These are phyloP conservation scores for Phytopythium mirpurense DNA, from an alignment of 352 stramenopile genomes.

Conservation along the genomic window DNA sequence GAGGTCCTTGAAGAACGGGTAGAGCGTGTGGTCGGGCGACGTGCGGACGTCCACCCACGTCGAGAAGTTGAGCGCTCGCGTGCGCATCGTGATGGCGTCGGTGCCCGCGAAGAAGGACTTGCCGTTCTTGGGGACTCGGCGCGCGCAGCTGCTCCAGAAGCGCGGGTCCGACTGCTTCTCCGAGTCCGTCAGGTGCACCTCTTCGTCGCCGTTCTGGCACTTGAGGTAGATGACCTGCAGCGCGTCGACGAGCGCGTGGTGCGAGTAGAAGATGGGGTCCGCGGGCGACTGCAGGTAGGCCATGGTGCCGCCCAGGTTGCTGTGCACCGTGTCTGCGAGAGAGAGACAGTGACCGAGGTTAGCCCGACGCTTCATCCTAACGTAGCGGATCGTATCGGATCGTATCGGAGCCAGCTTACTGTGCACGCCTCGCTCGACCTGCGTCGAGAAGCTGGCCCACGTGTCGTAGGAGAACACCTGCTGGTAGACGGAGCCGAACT, in stretches of 20 bases:
- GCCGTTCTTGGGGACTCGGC: conserved; percentile 7
- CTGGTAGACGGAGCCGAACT: conserved; percentile 33
- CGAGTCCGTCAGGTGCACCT: conserved; percentile 10
- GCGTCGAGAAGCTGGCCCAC: conserved; percentile 16
- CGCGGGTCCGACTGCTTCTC: conserved; percentile 28
- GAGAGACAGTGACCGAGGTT: conserved; percentile 1
- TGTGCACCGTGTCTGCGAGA: conserved; percentile 38
- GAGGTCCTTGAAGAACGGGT: conserved; percentile 62
- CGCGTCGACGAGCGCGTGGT: conserved; percentile 42
- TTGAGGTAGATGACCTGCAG: conserved; percentile 52
- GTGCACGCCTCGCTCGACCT: conserved; percentile 40
- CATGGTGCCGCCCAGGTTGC: conserved; percentile 34
- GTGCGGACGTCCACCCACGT: conserved; percentile 32
- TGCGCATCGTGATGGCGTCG: conserved; percentile 27
- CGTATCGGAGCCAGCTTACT: too few relatives aligned
- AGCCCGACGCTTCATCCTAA: too few relatives aligned
- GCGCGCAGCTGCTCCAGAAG: conserved; percentile 26
- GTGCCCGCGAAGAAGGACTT: conserved; percentile 11
- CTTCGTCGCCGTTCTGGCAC: conserved; percentile 32
- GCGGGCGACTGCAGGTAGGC: conserved; percentile 34
- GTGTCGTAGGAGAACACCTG: conserved; percentile 36
- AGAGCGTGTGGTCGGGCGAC: conserved; percentile 33
- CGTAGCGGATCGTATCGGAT: too few relatives aligned
- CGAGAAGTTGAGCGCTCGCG: conserved; percentile 7
- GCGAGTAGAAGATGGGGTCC: conserved; percentile 52